phyloP scores from a whole-genome alignment of 495 filamentous ascomycete species.

The Penicillium cinerascens region DNA sequence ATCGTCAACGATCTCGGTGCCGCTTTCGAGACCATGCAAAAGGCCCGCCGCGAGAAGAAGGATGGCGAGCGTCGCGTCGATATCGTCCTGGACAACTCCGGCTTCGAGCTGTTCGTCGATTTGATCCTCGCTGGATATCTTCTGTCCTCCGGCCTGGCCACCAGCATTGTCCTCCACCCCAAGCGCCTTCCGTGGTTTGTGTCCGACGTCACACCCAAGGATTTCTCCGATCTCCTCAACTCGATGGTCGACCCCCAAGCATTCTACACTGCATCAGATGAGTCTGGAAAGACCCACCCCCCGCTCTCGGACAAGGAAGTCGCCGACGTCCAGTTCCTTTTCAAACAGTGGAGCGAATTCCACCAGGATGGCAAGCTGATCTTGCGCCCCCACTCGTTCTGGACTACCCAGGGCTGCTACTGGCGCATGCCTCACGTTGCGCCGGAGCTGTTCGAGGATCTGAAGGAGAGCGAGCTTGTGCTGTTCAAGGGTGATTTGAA shows the following conservation, averaged over 20 bases:
- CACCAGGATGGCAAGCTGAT: slow-evolving; percentile 79
- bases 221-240: slow-evolving; percentile 76
- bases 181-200: slow-evolving; percentile 98
- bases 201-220: slow-evolving; percentile 81
- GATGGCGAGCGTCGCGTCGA: slow-evolving; percentile 67
- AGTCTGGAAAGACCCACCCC: slow-evolving; percentile 53
- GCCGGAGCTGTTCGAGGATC: slow-evolving; percentile 66
- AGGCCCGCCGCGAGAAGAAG: slow-evolving; percentile 54
- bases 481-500: slow-evolving; percentile 97
- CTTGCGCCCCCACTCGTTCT: slow-evolving; percentile 79
- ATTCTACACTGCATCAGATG: slow-evolving; percentile 75
- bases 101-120: slow-evolving; percentile 95
- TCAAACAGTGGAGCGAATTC: slow-evolving; percentile 71
- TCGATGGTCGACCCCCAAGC: slow-evolving; percentile 67
- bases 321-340: slow-evolving; percentile 68
- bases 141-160: slow-evolving; percentile 75
- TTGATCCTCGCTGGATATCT: slow-evolving; percentile 87
- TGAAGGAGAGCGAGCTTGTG: slow-evolving; percentile 83
- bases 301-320: slow-evolving; percentile 65
- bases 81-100: slow-evolving; percentile 93
- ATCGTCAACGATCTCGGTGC: slow-evolving; percentile 74
- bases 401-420: slow-evolving; percentile 80
- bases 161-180: slow-evolving; percentile 82
- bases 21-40: slow-evolving; percentile 67
- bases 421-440: slow-evolving; percentile 76